Evolutionary conservation across 2,329 filamentous ascomycete species (phyloP), one percentile per base, ranked within the genome.

Genomic region (Madurella fahalii): DNA sequence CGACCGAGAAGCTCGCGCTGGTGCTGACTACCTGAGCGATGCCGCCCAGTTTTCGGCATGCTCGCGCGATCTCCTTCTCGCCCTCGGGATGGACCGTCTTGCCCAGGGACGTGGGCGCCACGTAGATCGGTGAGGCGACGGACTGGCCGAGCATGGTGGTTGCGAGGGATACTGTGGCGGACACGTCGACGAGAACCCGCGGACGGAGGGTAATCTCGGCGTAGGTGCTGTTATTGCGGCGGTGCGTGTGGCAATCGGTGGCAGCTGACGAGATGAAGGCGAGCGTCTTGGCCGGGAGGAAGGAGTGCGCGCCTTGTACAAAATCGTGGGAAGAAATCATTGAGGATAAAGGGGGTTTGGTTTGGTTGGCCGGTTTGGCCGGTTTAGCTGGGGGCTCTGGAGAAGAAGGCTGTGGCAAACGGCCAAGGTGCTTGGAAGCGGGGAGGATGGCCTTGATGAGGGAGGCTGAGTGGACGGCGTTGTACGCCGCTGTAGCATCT

Each of bases 291-390:
- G 78, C 75, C 9, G 76, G 75, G 46, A 85, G 74, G 5, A 77
- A 78, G 25, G 72, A 71, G 15, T 77, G 74, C 4, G 84, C 84
- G 0, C 78, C 81, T 11, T 84, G 69, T 2, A 74, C 74, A 63
- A 90, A 90, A 79, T 89, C 86, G 11, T 90, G 85, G 86, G 83
- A 65, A 45, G 90, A 90, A 75, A 90, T 90, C 85, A 83, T 80
- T 47, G 76, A 80, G 34, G 70, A 70, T 56, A 87, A 85, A 0
- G 78, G 75, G 2, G 78, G 77, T 53, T 77, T 79, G 8, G 42
- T 9, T 69, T 89, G 69, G 87, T 86, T n/a, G 66, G 88, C 25
- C 25, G 61, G 70, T 73, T 59, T 83, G 90, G 71, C 71, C 80
- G 12, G 77, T 88, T 72, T 83, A 12, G 17, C 44, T 25, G 80